Evolutionary conservation across 768 basidiomycete species (phyloP).

Genomic region (Agaricus subrufescens): DNA sequence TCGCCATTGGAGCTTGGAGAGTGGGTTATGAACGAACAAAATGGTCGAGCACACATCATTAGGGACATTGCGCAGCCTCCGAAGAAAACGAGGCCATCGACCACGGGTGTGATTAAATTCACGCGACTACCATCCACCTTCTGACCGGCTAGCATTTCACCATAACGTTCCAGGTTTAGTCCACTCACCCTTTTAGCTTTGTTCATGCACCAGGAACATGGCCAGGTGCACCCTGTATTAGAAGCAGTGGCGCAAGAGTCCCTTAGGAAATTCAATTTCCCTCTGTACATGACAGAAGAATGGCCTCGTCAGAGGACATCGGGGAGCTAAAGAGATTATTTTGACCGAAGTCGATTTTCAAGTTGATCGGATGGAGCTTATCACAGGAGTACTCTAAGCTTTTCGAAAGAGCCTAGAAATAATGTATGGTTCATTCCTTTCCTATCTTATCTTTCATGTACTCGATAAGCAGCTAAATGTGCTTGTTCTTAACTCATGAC

Average conservation of each 20-base stretch:
- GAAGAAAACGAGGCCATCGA: neutral
- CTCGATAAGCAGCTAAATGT: too few species aligned
- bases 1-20: too few species aligned
- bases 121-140: neutral
- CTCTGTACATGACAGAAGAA: neutral
- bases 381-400: neutral
- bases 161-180: neutral
- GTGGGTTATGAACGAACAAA: neutral
- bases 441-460: too few species aligned
- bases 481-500: too few species aligned
- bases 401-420: neutral
- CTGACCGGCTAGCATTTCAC: neutral
- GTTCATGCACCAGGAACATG: slow-evolving; percentile 1
- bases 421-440: neutral
- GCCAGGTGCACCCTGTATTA: neutral
- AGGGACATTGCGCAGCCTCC: neutral
- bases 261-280: too few species aligned
- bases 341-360: neutral
- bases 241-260: too few species aligned
- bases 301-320: neutral
- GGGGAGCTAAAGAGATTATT: neutral
- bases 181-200: neutral
- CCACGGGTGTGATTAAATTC: neutral
- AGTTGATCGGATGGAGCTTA: neutral
- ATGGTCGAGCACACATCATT: neutral